phyloP scores from a whole-genome alignment of 495 filamentous ascomycete genomes.

The Annulohypoxylon maeteangense region DNA sequence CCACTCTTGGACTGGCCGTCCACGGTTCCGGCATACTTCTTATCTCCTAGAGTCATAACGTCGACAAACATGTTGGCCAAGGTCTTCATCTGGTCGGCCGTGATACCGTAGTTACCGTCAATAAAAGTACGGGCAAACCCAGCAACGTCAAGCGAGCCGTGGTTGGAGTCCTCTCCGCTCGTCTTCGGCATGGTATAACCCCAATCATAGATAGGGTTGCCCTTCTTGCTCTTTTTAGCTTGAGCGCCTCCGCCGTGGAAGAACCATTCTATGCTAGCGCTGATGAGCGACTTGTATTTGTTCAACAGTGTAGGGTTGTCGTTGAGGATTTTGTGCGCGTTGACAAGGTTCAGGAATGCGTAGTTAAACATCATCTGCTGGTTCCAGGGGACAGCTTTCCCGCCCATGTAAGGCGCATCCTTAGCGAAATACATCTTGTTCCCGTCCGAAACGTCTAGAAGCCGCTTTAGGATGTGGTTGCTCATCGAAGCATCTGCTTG shows the following conservation, averaged over 20 bases:
- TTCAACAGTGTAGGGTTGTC: slow-evolving; percentile 26
- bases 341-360: slow-evolving; percentile 33
- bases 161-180: slow-evolving; percentile 29
- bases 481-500: slow-evolving; percentile 31
- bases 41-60: slow-evolving; percentile 31
- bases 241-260: slow-evolving; percentile 34
- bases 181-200: slow-evolving; percentile 33
- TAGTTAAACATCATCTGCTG: slow-evolving; percentile 46
- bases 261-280: slow-evolving; percentile 34
- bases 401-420: slow-evolving; percentile 33
- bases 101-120: slow-evolving; percentile 34
- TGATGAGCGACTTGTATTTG: slow-evolving; percentile 33
- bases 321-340: slow-evolving; percentile 31
- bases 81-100: slow-evolving; percentile 35
- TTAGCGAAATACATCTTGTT: slow-evolving; percentile 43
- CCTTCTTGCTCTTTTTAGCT: slow-evolving; percentile 28
- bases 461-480: slow-evolving; percentile 27
- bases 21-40: slow-evolving; percentile 30
- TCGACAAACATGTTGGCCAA: slow-evolving; percentile 37
- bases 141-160: slow-evolving; percentile 30
- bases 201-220: slow-evolving; percentile 30
- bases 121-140: slow-evolving; percentile 28
- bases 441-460: slow-evolving; percentile 29
- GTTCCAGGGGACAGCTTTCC: slow-evolving; percentile 39
- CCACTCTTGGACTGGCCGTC: slow-evolving; percentile 3